A percentile compares a stretch with the other conserved stretches of the same genome.
phyloP scores from a whole-genome alignment of 805 yeast species.

The Zygosaccharomyces pseudorouxii region DNA sequence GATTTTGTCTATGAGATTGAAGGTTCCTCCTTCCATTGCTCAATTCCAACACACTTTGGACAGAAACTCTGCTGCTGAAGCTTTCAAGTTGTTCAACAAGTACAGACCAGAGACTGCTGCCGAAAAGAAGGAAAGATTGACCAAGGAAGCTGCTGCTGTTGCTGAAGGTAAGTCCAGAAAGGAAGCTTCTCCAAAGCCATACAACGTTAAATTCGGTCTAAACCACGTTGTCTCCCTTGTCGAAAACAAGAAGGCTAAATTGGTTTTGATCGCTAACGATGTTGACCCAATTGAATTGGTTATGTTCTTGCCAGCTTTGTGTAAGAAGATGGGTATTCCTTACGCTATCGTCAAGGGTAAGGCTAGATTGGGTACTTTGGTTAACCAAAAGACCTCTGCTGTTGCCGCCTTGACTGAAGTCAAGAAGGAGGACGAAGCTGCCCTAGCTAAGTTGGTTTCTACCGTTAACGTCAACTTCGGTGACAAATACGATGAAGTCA shows the following conservation, averaged over 20 bases:
- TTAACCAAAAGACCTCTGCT: constrained; percentile 95
- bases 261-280: constrained; percentile 96
- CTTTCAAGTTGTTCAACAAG: constrained; percentile 96
- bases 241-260: constrained; percentile 98
- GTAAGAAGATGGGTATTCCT: constrained; percentile 99
- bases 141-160: constrained; percentile 98
- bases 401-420: constrained; percentile 98
- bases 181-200: constrained; percentile 96
- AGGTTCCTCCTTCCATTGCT: constrained; percentile 98
- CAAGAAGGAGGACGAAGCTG: constrained; percentile 89
- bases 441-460: constrained; percentile 86
- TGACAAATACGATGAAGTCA: constrained; percentile 91
- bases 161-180: constrained; percentile 97
- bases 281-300: constrained; percentile 99
- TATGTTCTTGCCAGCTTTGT: constrained; percentile 94
- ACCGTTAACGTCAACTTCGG: constrained; percentile 90
- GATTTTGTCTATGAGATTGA: constrained; percentile 89
- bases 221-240: constrained; percentile 97
- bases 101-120: constrained; percentile 97
- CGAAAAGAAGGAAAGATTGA: constrained; percentile 98
- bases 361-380: constrained; percentile 97
- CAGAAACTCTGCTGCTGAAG: constrained; percentile 97
- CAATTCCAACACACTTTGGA: constrained; percentile 95
- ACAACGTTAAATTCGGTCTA: constrained; percentile 95
- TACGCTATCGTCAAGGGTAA: constrained; percentile 97